Conservation (phyloP, 129 eudicot genomes). For the Lactuca saligna region DNA sequence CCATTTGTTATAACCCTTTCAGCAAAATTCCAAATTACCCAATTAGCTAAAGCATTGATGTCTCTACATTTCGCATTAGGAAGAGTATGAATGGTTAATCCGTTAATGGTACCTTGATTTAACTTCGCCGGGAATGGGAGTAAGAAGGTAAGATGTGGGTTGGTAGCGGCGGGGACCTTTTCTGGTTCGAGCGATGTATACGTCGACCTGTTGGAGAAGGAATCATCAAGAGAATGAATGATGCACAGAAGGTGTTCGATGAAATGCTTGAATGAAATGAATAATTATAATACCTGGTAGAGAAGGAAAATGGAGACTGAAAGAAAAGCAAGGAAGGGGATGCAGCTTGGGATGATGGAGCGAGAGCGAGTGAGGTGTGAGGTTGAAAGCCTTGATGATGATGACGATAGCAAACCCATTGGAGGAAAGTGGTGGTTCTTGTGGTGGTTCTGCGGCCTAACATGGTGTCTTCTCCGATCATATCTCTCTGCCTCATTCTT, state of each 20-base stretch:
- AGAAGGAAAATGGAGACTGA: conserved; percentile 34
- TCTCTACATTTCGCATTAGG: neutral
- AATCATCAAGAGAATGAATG: neutral
- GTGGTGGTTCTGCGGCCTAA: conserved; percentile 16
- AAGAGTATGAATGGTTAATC: neutral
- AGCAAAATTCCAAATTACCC: conserved; percentile 4
- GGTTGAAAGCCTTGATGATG: conserved; percentile 16
- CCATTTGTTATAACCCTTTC: conserved; percentile 49
- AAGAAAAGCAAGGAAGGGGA: conserved; percentile 39
- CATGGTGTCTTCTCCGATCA: conserved; percentile 19
- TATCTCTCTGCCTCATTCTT: conserved; percentile 28
- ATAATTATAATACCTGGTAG: conserved; percentile 24
- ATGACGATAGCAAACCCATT: conserved; percentile 30
- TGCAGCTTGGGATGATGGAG: conserved; percentile 22
- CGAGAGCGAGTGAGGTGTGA: conserved; percentile 25
- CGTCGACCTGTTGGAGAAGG: conserved; percentile 20
- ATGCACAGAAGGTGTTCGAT: neutral
- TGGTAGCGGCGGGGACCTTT: conserved; percentile 18
- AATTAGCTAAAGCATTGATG: neutral
- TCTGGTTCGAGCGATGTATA: conserved; percentile 29
- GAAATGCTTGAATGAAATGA: neutral
- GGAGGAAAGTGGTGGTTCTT: conserved; percentile 14
- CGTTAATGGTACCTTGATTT: conserved; percentile 18
- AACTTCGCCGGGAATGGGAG: conserved; percentile 5
- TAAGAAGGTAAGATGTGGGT: conserved; percentile 10